These are phyloP conservation scores for Penicillium fuscoglaucum DNA, from an alignment of 2,329 filamentous ascomycete species.

Conservation along the genomic window DNA sequence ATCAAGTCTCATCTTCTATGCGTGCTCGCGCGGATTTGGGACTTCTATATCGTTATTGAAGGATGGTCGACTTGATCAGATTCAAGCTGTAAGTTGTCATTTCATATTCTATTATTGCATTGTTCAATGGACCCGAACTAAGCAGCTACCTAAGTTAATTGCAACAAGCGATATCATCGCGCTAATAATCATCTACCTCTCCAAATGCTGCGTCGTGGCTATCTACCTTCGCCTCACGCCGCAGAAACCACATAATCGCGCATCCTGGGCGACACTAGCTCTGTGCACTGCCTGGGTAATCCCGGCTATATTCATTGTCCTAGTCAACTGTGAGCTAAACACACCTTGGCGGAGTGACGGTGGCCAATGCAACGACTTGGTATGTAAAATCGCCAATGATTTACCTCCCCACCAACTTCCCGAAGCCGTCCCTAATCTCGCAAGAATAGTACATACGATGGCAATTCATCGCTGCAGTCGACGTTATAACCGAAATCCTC, in stretches of 20 bases:
- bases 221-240: constrained; percentile 50
- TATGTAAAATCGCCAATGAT: constrained; percentile 10
- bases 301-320: constrained; percentile 43
- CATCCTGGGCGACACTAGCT: constrained; percentile 38
- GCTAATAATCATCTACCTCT: constrained; percentile 44
- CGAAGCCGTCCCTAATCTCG: background rate
- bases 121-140: background rate
- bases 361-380: constrained; percentile 30
- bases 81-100: constrained; percentile 31
- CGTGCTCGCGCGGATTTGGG: constrained; percentile 36
- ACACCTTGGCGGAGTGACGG: constrained; percentile 37
- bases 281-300: constrained; percentile 42
- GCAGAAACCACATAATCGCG: constrained; percentile 41
- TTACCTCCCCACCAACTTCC: background rate
- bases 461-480: constrained; percentile 38
- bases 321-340: constrained; percentile 44
- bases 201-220: constrained; percentile 41
- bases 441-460: constrained; percentile 31
- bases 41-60: constrained; percentile 33
- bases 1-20: constrained; percentile 33
- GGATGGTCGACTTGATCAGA: constrained; percentile 21
- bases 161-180: constrained; percentile 47
- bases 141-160: constrained; percentile 23
- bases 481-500: constrained; percentile 39
- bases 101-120: background rate